Evolutionary conservation across 176 grass and related monocot genomes (phyloP).

Genomic region (Musa acuminata): DNA sequence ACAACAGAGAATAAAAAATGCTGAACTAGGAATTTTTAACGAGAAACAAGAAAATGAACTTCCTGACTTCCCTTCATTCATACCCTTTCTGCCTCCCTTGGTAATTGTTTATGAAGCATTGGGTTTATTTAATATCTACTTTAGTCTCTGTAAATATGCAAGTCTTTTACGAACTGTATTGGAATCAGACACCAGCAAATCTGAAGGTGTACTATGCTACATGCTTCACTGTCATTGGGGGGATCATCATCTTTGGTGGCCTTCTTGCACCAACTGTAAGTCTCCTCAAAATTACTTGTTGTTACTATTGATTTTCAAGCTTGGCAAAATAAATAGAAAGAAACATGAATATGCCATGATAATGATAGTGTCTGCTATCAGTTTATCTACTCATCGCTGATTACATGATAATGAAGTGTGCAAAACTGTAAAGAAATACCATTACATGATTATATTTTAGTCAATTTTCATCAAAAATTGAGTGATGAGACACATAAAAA

Average conservation of each 20-base stretch:
- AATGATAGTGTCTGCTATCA: background rate
- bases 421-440: background rate
- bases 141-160: background rate
- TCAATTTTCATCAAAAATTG: background rate
- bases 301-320: background rate
- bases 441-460: background rate
- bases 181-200: constrained; percentile 87
- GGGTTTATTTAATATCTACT: background rate
- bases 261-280: constrained; percentile 97
- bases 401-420: background rate
- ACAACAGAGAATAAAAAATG: constrained; percentile 98
- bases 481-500: background rate
- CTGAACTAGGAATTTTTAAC: constrained; percentile 73
- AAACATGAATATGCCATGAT: background rate
- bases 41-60: constrained; percentile 73
- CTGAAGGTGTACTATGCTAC: constrained; percentile 83
- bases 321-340: background rate
- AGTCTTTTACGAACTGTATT: constrained; percentile 21
- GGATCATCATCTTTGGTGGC: constrained; percentile 93
- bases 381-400: background rate
- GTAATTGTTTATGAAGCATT: constrained; percentile 22
- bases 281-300: constrained; percentile 4
- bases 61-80: constrained; percentile 98
- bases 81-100: constrained; percentile 91
- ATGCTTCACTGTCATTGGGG: constrained; percentile 79